Percentiles rank a stretch among this genome's conserved stretches.
Conservation (phyloP, 257 asterid species). For the Cruciata laevipes region DNA sequence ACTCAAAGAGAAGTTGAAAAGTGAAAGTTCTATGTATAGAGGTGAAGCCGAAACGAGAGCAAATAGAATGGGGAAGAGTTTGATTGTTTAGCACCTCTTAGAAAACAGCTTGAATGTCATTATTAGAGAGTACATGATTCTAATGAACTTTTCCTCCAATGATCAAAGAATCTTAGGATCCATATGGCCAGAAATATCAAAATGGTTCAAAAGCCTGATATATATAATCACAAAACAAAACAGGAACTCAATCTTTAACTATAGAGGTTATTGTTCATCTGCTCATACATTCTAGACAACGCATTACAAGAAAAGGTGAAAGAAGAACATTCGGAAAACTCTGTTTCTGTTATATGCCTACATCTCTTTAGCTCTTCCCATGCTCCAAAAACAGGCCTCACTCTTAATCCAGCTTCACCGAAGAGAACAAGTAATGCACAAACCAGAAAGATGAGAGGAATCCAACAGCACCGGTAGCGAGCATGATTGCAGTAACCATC, state of each 20-base stretch:
- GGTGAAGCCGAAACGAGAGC: too few species aligned
- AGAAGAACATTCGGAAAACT: constrained; percentile 18
- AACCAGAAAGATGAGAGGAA: constrained; percentile 87
- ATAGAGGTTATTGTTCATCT: constrained; percentile 19
- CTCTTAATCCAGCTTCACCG: constrained; percentile 73
- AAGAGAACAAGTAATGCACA: constrained; percentile 81
- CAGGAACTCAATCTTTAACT: constrained; percentile 12
- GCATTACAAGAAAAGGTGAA: constrained; percentile 18
- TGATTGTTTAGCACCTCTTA: too few species aligned
- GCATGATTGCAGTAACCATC: constrained; percentile 80
- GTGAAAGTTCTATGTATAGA: too few species aligned
- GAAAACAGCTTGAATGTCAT: too few species aligned
- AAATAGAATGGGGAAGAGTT: too few species aligned
- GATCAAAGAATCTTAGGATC: too few species aligned
- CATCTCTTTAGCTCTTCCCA: background rate
- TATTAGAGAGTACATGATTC: too few species aligned
- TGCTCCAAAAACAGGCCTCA: background rate
- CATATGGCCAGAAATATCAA: too few species aligned
- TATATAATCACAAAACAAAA: too few species aligned
- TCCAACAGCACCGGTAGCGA: constrained; percentile 84
- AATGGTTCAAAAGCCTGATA: too few species aligned
- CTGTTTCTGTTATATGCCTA: constrained; percentile 6
- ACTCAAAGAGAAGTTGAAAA: too few species aligned
- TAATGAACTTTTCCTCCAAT: too few species aligned
- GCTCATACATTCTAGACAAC: constrained; percentile 16